A percentile compares a stretch with the other conserved stretches of the same genome.
Evolutionary conservation across 2,329 filamentous ascomycete genomes (phyloP).

Genomic region (Fusarium sp.): DNA sequence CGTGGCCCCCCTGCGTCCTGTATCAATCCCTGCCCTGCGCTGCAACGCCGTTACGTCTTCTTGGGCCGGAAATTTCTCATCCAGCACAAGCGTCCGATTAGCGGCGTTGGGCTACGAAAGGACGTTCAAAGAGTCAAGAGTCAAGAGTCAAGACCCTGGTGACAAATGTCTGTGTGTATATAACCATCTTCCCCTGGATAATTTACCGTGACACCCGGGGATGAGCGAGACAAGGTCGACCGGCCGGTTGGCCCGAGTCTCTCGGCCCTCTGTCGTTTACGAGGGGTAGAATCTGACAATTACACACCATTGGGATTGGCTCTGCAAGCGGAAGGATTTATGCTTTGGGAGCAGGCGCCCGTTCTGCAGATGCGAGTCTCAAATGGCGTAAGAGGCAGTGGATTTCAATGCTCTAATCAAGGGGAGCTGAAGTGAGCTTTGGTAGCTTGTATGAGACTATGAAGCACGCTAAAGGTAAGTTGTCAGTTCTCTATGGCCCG

Average conservation of each 20-base stretch:
- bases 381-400: too few relatives aligned
- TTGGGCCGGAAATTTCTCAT: slow-evolving; percentile 25
- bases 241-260: slow-evolving; percentile 23
- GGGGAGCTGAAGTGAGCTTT: not conserved
- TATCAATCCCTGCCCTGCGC: slow-evolving; percentile 25
- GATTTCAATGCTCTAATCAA: not conserved
- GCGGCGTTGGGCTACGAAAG: slow-evolving; percentile 3
- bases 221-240: slow-evolving; percentile 25
- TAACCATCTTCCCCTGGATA: slow-evolving; percentile 29
- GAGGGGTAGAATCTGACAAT: slow-evolving; percentile 25
- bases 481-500: slow-evolving; percentile 1
- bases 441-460: not conserved
- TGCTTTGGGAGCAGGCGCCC: slow-evolving; percentile 1
- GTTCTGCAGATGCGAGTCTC: slow-evolving; percentile 3
- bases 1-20: slow-evolving; percentile 25
- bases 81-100: slow-evolving; percentile 14
- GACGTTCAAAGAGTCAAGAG: too few relatives aligned
- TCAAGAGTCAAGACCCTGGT: not conserved
- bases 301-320: slow-evolving; percentile 26
- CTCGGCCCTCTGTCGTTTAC: slow-evolving; percentile 8
- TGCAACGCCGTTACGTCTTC: not conserved
- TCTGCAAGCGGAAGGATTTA: slow-evolving; percentile 20
- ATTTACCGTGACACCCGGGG: slow-evolving; percentile 30
- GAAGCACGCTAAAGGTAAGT: not conserved
- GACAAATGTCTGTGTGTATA: slow-evolving; percentile 4